These are phyloP conservation scores for Pachysolen tannophilus DNA, from an alignment of 805 yeast species.

Conservation along the genomic window DNA sequence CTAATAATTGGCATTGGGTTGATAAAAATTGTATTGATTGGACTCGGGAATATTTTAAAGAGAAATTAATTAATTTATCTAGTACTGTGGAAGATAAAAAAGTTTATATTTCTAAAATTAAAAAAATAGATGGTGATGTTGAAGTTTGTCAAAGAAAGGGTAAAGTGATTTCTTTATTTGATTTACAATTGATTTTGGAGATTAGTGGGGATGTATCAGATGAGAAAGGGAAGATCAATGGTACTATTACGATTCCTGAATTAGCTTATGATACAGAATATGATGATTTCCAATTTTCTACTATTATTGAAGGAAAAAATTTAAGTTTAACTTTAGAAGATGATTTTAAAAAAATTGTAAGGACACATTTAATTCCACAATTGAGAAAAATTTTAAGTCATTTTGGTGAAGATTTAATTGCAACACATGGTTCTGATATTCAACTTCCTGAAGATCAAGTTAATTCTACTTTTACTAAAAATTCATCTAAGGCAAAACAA, in stretches of 20 bases:
- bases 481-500: constrained; percentile 26
- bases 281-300: constrained; percentile 80
- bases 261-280: constrained; percentile 85
- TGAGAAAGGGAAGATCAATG: constrained; percentile 39
- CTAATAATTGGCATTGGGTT: constrained; percentile 99
- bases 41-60: constrained; percentile 71
- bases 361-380: constrained; percentile 54
- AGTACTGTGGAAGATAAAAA: constrained; percentile 19
- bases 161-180: constrained; percentile 86
- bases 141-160: constrained; percentile 98
- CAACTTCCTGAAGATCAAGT: constrained; percentile 71
- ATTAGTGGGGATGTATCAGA: constrained; percentile 40
- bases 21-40: constrained; percentile 94
- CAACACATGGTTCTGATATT: constrained; percentile 74
- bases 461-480: constrained; percentile 45
- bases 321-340: constrained; percentile 28
- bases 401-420: constrained; percentile 75
- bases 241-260: constrained; percentile 82
- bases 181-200: constrained; percentile 58
- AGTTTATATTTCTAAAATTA: constrained; percentile 35
- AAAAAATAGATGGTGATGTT: constrained; percentile 84
- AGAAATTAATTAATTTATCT: constrained; percentile 45
- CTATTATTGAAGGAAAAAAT: constrained; percentile 53
- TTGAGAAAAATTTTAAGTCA: constrained; percentile 49
- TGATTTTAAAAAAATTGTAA: constrained; percentile 38